Evolutionary conservation across 495 filamentous ascomycete genomes (phyloP).

Genomic region (Amniculicola lignicola): DNA sequence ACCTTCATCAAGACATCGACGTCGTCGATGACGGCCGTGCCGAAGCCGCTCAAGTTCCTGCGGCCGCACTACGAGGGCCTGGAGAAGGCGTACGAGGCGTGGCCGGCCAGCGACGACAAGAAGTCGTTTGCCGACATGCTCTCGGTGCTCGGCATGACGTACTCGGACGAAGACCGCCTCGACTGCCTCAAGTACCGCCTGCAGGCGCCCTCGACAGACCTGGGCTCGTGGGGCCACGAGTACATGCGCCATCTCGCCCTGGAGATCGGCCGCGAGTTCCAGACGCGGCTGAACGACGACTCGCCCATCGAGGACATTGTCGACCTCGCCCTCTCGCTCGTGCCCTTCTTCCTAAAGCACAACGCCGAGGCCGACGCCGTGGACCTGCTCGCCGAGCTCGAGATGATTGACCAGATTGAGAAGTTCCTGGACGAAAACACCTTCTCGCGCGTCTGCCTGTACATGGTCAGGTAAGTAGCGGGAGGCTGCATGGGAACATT

Average conservation of each 20-base stretch:
- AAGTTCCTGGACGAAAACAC: constrained; percentile 90
- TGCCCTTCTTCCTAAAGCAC: constrained; percentile 93
- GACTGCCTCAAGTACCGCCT: constrained; percentile 95
- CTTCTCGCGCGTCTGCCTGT: constrained; percentile 87
- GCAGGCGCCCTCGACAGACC: constrained; percentile 82
- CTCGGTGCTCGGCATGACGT: constrained; percentile 98
- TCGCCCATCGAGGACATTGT: constrained; percentile 68
- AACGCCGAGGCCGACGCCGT: constrained; percentile 98
- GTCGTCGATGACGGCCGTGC: constrained; percentile 97
- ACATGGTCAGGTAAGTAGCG: constrained; percentile 73
- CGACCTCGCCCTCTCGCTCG: constrained; percentile 75
- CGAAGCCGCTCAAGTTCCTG: constrained; percentile 96
- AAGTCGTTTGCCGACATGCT: constrained; percentile 89
- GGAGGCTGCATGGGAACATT: background rate
- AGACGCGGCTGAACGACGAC: constrained; percentile 68
- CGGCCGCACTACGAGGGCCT: constrained; percentile 90
- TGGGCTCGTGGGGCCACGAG: constrained; percentile 97
- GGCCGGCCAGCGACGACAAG: constrained; percentile 80
- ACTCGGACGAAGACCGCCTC: constrained; percentile 90
- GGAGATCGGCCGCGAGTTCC: constrained; percentile 92
- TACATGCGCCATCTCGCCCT: constrained; percentile 94
- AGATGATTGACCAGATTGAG: constrained; percentile 92
- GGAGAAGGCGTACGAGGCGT: constrained; percentile 80
- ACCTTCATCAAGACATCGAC: constrained; percentile 97
- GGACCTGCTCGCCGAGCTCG: constrained; percentile 91